Evolutionary conservation across 176 grass and related monocot genomes (phyloP), one percentile per base, ranked within the genome.

Genomic region (Metroxylon sagu): DNA sequence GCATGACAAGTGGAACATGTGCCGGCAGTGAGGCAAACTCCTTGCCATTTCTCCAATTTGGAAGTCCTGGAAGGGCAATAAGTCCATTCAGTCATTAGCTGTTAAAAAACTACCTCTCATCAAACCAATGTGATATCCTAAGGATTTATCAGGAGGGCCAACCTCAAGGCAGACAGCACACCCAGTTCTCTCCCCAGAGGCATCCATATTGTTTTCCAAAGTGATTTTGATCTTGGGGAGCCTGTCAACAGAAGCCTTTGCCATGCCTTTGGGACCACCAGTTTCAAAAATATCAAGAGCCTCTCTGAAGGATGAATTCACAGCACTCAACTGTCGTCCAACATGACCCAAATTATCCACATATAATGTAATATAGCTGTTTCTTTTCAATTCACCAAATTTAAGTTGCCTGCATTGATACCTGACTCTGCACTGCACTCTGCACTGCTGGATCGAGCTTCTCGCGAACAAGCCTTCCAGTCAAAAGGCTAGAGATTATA

Each of bases 101-200:
- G 26, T 72, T 16, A 26, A 29, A 70, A 23, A 50, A 48, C 51
- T 26, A 0, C 6, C 16, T 43, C 35, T 43, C 35, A 43, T 12
- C 10, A 43, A 43, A 14, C 8, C 8, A 14, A 43, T 43, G 35
- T 3, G 2, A 43, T 43, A 43, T 10, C 35, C 25, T 16, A 23
- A 61, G 25, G 18, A 19, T 50, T 52, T 54, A 19, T 27, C 51
- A 43, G 29, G 1, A 51, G 5, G 51, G 56, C 49, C 27, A 5
- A 88, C 85, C 85, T 89, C 80, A 18, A 94, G 81, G 78, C 89
- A 94, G 49, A 94, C 81, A 1, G 89, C 80, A 56, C 89, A 94
- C 18, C 56, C 29, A 62, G 63, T 63, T 16, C 17, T 76, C 14
- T 79, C 71, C 26, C 80, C 80, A 26, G 30, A 23, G 26, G 68